Base-by-base conservation (phyloP, 192 early-diverging fungal genomes). In the Lunasporangiospora selenospora region DNA sequence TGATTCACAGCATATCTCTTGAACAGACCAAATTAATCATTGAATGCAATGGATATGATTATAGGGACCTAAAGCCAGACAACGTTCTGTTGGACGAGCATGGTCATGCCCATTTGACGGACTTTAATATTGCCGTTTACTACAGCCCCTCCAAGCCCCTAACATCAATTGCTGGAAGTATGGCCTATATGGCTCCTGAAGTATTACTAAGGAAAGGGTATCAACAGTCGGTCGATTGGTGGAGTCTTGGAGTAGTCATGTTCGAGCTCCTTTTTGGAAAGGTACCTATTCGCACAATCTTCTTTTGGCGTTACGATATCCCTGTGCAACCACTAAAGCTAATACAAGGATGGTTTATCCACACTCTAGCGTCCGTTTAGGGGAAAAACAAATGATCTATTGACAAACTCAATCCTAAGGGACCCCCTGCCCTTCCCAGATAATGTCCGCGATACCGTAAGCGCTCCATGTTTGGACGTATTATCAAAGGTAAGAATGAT, bases 101-200 rank as follows among this genome's bases (percentile, higher is more conserved):
- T 27, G 93, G 93, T 7, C 90, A 93, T 77, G 90, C 87, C 2
- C 88, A 91, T 63, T 80, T 95, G 60, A 91, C 89, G 9, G 93
- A 95, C 60, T 94, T 95, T 53, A 95, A 95, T 76, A 91, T 94
- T 49, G 93, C 93, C 6, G 90, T 90, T 7, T 81, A 84, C 24
- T 90, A 81, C 63, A 82, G 83, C 36, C 76, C 79, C 21, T 76
- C 84, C 18, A 88, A 86, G 51, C 86, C 86, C 5, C 61, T 93
- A 43, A 84, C 82, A 11, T 86, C 86, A 39, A 82, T 90, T 18
- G 91, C 93, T 27, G 93, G 93, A 36, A 89, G 84, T 65, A 87
- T 92, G 87, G 91, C 92, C 9, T 95, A 95, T 48, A 95, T 95
- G 92, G 92, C 91, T 1, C 92, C 92, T 7, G 91, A 93, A 55